These are phyloP conservation scores for Stagonosporopsis vannaccii DNA, from an alignment of 2,329 filamentous ascomycete genomes.

Conservation along the genomic window DNA sequence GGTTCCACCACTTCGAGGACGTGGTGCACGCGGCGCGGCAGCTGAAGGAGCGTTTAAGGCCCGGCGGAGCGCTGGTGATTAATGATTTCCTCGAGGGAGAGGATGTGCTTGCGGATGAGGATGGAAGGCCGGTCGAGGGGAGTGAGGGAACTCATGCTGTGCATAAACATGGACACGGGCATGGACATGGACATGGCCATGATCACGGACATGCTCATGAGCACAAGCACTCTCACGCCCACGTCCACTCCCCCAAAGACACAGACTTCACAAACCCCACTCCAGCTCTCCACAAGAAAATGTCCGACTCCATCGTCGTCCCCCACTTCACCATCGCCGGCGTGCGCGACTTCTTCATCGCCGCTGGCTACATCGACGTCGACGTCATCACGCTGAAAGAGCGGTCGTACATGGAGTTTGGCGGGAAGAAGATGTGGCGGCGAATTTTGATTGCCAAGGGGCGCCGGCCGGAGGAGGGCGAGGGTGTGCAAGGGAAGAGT, in stretches of 20 bases:
- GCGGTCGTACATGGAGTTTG: conserved; percentile 56
- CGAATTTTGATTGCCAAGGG: conserved; percentile 62
- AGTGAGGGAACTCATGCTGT: conserved; percentile 36
- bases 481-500: conserved; percentile 34
- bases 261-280: conserved; percentile 19
- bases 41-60: conserved; percentile 67
- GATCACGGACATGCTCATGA: conserved; percentile 5
- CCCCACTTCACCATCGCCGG: conserved; percentile 70
- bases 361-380: conserved; percentile 68
- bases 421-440: conserved; percentile 50
- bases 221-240: conserved; percentile 10
- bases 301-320: conserved; percentile 65
- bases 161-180: conserved; percentile 27
- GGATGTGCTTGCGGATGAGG: conserved; percentile 37
- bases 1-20: conserved; percentile 63
- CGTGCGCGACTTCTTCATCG: conserved; percentile 67
- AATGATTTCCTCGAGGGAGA: conserved; percentile 70
- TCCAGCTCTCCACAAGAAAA: conserved; percentile 35
- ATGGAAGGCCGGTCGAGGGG: conserved; percentile 31
- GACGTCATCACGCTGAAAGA: conserved; percentile 62
- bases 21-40: conserved; percentile 65
- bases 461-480: conserved; percentile 47
- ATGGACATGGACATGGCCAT: conserved; percentile 18
- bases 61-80: conserved; percentile 72
- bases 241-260: background rate